A percentile compares a stretch with the other conserved stretches of the same genome.
Conservation (phyloP, 2,329 filamentous ascomycete genomes). For the Diaporthe longicolla region DNA sequence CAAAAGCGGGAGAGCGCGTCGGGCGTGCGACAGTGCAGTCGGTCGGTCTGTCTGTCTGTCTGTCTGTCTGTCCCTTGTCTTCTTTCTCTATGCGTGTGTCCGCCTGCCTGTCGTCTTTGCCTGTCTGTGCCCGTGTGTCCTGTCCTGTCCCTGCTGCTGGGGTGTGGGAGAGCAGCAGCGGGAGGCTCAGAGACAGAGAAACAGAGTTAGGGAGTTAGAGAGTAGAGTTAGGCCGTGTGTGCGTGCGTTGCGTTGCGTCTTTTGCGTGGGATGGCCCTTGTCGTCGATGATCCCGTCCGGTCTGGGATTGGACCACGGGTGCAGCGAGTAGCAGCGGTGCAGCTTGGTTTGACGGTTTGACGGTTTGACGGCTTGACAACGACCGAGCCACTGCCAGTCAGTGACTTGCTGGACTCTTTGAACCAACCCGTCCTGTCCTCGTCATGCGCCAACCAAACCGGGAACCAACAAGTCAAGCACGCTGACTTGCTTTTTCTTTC, state of each 20-base stretch:
- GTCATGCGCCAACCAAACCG: constrained; percentile 15
- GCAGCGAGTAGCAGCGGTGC: not conserved
- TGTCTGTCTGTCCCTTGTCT: not conserved
- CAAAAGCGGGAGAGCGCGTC: constrained; percentile 22
- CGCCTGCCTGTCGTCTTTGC: too few species aligned
- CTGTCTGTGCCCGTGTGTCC: too few species aligned
- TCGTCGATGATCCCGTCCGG: constrained; percentile 13
- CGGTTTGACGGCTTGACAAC: constrained; percentile 17
- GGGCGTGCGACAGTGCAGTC: not conserved
- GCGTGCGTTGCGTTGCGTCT: not conserved
- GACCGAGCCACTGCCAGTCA: constrained; percentile 5
- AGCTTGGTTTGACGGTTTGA: too few species aligned
- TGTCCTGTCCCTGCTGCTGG: too few species aligned
- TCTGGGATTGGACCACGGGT: constrained; percentile 14
- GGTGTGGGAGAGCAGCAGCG: not conserved
- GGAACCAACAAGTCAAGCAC: not conserved
- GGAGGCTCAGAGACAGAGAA: too few species aligned
- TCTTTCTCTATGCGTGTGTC: not conserved
- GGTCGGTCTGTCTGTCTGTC: not conserved
- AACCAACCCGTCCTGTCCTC: not conserved
- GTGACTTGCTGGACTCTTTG: too few species aligned
- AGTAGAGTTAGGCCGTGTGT: not conserved
- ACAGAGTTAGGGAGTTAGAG: not conserved
- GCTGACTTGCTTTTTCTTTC: not conserved
- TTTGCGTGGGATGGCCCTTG: constrained; percentile 28